Percentiles rank a stretch among this genome's conserved stretches.
Conservation (phyloP, 1,284 basidiomycete genomes). For the Pholiota adiposa region DNA sequence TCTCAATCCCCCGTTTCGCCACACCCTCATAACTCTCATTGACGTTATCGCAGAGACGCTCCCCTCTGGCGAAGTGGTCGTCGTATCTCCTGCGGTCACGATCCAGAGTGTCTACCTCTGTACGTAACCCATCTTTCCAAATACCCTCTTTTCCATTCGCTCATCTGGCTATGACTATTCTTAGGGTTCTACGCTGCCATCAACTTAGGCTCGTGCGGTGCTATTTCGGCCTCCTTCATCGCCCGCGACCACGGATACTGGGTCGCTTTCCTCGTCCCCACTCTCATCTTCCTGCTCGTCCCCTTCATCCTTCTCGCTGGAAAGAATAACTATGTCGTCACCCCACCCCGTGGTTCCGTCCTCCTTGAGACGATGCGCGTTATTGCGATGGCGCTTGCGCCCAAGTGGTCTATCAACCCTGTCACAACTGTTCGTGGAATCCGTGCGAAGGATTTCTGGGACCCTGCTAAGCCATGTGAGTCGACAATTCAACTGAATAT, state of each 20-base stretch:
- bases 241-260: constrained; percentile 53
- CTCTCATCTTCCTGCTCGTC: constrained; percentile 44
- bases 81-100: constrained; percentile 64
- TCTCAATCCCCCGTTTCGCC: neutral
- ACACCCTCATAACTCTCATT: neutral
- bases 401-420: constrained; percentile 43
- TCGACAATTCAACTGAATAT: neutral
- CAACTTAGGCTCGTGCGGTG: constrained; percentile 58
- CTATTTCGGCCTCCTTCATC: constrained; percentile 52
- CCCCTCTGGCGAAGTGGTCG: constrained; percentile 61
- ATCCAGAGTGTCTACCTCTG: constrained; percentile 52
- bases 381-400: constrained; percentile 34
- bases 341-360: constrained; percentile 61
- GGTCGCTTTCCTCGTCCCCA: constrained; percentile 50
- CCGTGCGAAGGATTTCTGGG: constrained; percentile 53
- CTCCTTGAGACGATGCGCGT: constrained; percentile 49
- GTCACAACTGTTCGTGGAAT: constrained; percentile 33
- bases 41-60: constrained; percentile 36
- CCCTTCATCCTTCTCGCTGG: constrained; percentile 54
- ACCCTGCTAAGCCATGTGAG: constrained; percentile 56
- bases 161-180: neutral
- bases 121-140: constrained; percentile 18
- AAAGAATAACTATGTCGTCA: constrained; percentile 52
- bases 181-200: constrained; percentile 54
- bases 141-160: neutral